Percentiles rank a stretch among this genome's conserved stretches.
phyloP scores from a whole-genome alignment of 345 rosid species.

The Jatropha curcas region DNA sequence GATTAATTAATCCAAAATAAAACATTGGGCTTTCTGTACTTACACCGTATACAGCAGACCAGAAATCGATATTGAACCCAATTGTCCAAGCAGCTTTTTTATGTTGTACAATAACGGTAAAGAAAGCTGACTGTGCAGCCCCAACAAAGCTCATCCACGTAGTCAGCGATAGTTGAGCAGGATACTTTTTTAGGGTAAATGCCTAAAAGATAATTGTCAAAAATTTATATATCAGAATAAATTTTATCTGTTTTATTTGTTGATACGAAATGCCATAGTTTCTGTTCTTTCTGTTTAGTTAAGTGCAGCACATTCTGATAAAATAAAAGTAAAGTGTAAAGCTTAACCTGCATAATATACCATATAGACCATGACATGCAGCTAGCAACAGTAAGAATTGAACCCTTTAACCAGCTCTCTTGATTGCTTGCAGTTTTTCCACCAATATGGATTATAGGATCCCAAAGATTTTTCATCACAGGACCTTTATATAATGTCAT shows the following conservation, averaged over 20 bases:
- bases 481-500: constrained; percentile 68
- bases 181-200: constrained; percentile 55
- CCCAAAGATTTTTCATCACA: constrained; percentile 34
- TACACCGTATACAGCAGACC: constrained; percentile 63
- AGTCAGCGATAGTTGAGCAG: constrained; percentile 63
- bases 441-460: constrained; percentile 42
- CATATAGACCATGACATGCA: constrained; percentile 60
- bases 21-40: constrained; percentile 13
- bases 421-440: constrained; percentile 26
- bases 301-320: neutral
- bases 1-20: no score
- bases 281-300: neutral
- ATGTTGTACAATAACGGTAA: constrained; percentile 45
- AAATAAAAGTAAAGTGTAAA: neutral
- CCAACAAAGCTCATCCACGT: constrained; percentile 65
- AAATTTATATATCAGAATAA: no score
- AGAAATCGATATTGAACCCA: constrained; percentile 53
- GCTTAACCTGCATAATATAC: constrained; percentile 70
- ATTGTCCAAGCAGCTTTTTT: constrained; percentile 51
- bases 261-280: neutral
- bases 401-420: constrained; percentile 61
- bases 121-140: constrained; percentile 62
- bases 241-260: no score
- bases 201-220: constrained; percentile 35
- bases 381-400: constrained; percentile 56